Conservation (phyloP, 2,329 filamentous ascomycete species). For the Penicillium sp. region DNA sequence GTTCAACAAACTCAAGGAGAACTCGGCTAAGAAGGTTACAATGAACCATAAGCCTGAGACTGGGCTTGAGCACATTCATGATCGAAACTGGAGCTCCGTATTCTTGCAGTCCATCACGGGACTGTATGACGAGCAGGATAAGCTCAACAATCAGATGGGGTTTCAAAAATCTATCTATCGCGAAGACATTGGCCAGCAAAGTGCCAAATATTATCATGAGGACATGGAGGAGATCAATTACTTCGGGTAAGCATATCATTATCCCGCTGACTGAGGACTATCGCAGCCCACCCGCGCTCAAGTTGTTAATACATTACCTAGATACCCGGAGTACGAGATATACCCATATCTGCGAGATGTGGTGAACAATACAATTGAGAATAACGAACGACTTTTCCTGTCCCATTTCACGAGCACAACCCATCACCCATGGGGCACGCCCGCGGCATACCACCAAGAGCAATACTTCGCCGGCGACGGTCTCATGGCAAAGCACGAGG, state of each 20-base stretch:
- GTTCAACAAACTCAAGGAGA: conserved; percentile 30
- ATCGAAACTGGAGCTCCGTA: conserved; percentile 32
- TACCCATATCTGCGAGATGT: conserved; percentile 29
- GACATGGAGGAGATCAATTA: conserved; percentile 42
- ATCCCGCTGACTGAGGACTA: not conserved
- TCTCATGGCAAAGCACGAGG: conserved; percentile 29
- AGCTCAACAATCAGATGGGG: conserved; percentile 38
- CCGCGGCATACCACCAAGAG: conserved; percentile 29
- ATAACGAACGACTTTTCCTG: conserved; percentile 30
- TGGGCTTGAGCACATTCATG: conserved; percentile 15
- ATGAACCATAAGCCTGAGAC: not conserved
- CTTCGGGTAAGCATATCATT: conserved; percentile 39
- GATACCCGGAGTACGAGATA: conserved; percentile 24
- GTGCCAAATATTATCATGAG: conserved; percentile 35
- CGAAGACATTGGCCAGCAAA: conserved; percentile 28
- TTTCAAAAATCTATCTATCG: conserved; percentile 34
- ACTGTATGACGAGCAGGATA: conserved; percentile 29
- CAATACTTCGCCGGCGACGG: conserved; percentile 27
- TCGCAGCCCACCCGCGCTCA: not conserved
- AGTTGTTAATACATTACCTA: not conserved
- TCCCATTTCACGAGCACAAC: conserved; percentile 37
- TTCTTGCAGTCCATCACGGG: conserved; percentile 37
- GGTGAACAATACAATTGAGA: conserved; percentile 29
- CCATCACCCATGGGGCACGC: conserved; percentile 47
- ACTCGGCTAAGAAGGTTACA: not conserved